A percentile compares a stretch with the other conserved stretches of the same genome.
Conservation (phyloP, 345 rosid genomes). For the Angophora floribunda region DNA sequence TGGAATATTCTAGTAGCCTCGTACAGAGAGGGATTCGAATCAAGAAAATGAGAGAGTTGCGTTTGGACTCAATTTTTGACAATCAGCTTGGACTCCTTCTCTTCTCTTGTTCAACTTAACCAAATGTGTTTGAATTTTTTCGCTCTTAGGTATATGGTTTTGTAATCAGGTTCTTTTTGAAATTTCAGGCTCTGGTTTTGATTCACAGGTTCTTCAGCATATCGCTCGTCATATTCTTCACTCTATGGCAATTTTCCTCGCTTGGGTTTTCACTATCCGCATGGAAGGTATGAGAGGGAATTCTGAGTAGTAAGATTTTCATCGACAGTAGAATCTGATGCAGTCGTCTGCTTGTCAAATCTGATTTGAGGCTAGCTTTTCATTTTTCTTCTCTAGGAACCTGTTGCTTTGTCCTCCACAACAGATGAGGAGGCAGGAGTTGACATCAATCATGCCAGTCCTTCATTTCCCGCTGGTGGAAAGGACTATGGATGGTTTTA, state of each 20-base stretch:
- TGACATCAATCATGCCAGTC: slow-evolving; percentile 13
- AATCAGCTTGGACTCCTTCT: not conserved
- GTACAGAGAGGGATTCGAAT: not conserved
- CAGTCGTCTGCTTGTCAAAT: not conserved
- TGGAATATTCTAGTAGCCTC: not conserved
- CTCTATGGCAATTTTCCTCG: slow-evolving; percentile 69
- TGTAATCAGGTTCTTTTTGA: slow-evolving; percentile 28
- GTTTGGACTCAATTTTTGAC: not conserved
- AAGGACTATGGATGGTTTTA: slow-evolving; percentile 57
- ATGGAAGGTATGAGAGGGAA: slow-evolving; percentile 32
- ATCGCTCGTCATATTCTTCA: slow-evolving; percentile 61
- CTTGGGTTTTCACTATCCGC: slow-evolving; percentile 22
- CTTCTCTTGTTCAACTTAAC: not conserved
- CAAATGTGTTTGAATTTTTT: not conserved
- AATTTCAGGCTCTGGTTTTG: slow-evolving; percentile 83
- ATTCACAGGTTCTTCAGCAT: slow-evolving; percentile 93
- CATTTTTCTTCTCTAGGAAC: slow-evolving; percentile 25
- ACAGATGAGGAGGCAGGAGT: slow-evolving; percentile 18
- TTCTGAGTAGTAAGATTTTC: not conserved
- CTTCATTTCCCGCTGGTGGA: slow-evolving; percentile 29
- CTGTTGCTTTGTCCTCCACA: slow-evolving; percentile 19
- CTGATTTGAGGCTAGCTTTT: not conserved
- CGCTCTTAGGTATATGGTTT: not conserved
- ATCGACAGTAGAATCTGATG: not conserved
- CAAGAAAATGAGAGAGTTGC: rapidly evolving